Evolutionary conservation across 192 early-diverging fungal species (phyloP).

Genomic region (Geosiphon pyriformis): DNA sequence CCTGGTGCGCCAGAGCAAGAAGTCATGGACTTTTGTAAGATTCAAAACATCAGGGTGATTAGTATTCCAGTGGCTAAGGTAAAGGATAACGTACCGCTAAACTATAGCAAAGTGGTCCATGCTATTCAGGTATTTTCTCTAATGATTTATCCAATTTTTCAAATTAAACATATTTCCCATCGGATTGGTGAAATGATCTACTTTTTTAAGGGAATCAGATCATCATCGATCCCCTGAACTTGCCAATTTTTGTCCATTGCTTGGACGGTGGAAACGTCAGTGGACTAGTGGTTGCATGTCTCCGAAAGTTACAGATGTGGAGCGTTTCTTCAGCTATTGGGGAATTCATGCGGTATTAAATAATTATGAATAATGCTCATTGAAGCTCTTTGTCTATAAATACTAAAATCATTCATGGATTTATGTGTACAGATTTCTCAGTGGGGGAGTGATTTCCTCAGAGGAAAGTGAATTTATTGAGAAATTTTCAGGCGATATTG

Average conservation of each 20-base stretch:
- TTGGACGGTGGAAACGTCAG: constrained; percentile 85
- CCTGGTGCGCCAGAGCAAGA: constrained; percentile 62
- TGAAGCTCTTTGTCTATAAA: not conserved
- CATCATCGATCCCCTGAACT: constrained; percentile 64
- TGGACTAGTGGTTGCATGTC: constrained; percentile 73
- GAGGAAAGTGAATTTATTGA: constrained; percentile 76
- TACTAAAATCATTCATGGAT: not conserved
- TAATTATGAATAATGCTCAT: constrained; percentile 17
- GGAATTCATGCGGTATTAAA: constrained; percentile 61
- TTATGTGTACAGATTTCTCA: constrained; percentile 34
- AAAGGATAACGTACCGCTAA: constrained; percentile 83
- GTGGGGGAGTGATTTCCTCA: constrained; percentile 52
- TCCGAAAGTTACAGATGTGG: constrained; percentile 92
- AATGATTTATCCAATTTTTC: not conserved
- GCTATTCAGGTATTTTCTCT: constrained; percentile 48
- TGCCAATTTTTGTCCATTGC: constrained; percentile 87
- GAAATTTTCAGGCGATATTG: constrained; percentile 68
- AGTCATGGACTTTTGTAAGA: constrained; percentile 58
- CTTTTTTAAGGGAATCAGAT: constrained; percentile 39
- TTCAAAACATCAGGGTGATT: constrained; percentile 59
- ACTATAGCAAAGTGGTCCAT: constrained; percentile 63
- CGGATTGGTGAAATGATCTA: not conserved
- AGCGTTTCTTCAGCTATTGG: constrained; percentile 60
- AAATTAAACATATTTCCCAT: too few relatives aligned
- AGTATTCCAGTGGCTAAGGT: constrained; percentile 73